Evolutionary conservation across 2,329 filamentous ascomycete species (phyloP).

Genomic region (Trichoderma simmonsii): DNA sequence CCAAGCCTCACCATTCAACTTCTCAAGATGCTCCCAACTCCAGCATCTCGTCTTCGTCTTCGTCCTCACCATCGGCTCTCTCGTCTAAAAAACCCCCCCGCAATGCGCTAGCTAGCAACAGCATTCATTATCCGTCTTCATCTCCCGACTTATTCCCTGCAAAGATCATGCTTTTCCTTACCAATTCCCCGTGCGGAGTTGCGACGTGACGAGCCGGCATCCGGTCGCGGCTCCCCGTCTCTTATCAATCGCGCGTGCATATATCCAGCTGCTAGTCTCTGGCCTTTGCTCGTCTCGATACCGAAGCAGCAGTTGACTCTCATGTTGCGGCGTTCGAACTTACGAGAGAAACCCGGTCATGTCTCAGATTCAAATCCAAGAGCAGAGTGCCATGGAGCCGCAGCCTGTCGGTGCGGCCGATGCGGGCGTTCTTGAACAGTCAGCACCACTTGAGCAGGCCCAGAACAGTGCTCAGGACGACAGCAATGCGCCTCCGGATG

Average conservation of each 20-base stretch:
- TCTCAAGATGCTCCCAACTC: background rate
- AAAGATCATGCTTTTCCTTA: background rate
- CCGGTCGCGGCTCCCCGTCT: background rate
- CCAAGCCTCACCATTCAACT: background rate
- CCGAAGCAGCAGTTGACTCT: background rate
- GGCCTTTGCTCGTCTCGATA: background rate
- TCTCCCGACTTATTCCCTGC: conserved; percentile 1
- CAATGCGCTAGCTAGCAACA: background rate
- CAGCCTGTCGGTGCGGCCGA: background rate
- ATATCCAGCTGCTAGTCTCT: background rate
- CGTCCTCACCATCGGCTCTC: background rate
- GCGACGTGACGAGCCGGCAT: background rate
- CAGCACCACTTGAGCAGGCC: background rate
- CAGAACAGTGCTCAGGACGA: background rate
- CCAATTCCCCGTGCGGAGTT: background rate
- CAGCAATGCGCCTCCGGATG: conserved; percentile 24
- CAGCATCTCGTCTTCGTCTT: background rate
- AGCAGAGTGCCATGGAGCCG: background rate
- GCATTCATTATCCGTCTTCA: background rate
- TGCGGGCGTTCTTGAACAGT: background rate
- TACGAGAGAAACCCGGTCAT: background rate
- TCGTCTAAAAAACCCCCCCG: background rate
- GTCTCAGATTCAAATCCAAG: background rate
- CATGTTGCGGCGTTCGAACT: background rate
- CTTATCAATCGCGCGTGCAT: background rate